These are phyloP conservation scores for Skeletonema potamos DNA, from an alignment of 108 stramenopile genomes.

Conservation along the genomic window DNA sequence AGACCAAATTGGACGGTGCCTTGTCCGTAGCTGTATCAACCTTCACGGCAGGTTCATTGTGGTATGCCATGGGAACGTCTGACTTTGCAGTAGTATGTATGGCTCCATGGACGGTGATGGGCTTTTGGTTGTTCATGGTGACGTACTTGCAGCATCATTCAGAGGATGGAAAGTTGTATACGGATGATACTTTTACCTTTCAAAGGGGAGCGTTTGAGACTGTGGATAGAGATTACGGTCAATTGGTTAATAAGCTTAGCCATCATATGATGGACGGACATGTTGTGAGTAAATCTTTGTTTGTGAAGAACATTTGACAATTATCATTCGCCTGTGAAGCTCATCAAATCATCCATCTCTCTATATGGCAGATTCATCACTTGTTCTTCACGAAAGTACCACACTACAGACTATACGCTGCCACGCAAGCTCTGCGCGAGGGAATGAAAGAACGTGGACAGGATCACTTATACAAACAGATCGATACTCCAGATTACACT, in stretches of 20 bases:
- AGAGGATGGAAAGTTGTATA: conserved; percentile 81
- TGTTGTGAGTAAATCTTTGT: conserved; percentile 33
- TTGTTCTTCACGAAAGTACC: conserved; percentile 91
- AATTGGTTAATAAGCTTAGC: conserved; percentile 69
- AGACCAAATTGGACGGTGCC: conserved; percentile 49
- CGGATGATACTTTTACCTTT: conserved; percentile 78
- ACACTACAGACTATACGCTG: conserved; percentile 80
- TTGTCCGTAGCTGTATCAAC: conserved; percentile 50
- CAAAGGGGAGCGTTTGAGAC: conserved; percentile 86
- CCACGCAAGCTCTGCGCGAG: conserved; percentile 45
- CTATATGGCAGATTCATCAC: conserved; percentile 62
- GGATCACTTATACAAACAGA: conserved; percentile 55
- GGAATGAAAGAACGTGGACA: conserved; percentile 49
- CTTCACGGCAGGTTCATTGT: conserved; percentile 54
- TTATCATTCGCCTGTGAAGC: neutral
- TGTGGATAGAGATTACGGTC: conserved; percentile 86
- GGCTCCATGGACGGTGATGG: conserved; percentile 74
- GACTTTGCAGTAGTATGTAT: conserved; percentile 72
- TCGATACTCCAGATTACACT: conserved; percentile 53
- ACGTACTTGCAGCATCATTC: conserved; percentile 93
- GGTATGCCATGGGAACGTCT: conserved; percentile 51
- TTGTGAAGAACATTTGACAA: too few species aligned
- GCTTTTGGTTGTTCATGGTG: conserved; percentile 91
- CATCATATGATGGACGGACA: conserved; percentile 96
- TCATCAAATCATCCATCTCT: neutral